Conservation (phyloP, 768 basidiomycete genomes). For the Chalciporus sphaerocephalus region DNA sequence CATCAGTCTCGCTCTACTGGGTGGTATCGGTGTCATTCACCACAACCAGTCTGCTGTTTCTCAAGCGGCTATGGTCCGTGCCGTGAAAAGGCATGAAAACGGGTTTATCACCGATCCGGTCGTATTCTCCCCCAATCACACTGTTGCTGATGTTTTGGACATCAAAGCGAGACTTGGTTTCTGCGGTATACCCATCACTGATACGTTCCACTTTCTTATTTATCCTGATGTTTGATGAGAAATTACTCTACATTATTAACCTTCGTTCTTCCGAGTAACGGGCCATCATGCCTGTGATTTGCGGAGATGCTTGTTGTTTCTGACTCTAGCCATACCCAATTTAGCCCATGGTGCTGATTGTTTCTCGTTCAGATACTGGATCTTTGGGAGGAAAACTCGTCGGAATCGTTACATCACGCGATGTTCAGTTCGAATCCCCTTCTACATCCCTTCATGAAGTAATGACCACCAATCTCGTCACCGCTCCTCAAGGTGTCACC, state of each 20-base stretch:
- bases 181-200: conserved; percentile 96
- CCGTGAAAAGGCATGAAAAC: conserved; percentile 97
- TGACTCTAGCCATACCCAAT: conserved; percentile 14
- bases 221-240: conserved; percentile 40
- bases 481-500: conserved; percentile 83
- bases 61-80: conserved; percentile 96
- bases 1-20: conserved; percentile 88
- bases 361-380: conserved; percentile 65
- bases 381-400: conserved; percentile 85
- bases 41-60: conserved; percentile 83
- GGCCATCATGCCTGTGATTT: conserved; percentile 63
- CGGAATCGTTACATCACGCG: conserved; percentile 94
- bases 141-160: conserved; percentile 85
- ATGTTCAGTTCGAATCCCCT: conserved; percentile 85
- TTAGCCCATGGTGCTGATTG: conserved; percentile 18
- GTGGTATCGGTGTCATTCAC: conserved; percentile 97
- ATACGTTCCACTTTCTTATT: conserved; percentile 46
- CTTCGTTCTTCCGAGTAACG: conserved; percentile 91
- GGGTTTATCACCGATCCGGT: conserved; percentile 97
- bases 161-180: conserved; percentile 92
- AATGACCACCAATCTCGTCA: conserved; percentile 88
- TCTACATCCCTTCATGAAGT: conserved; percentile 66
- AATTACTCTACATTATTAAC: conserved; percentile 44
- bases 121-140: conserved; percentile 72
- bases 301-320: conserved; percentile 46